Evolutionary conservation across 2,329 filamentous ascomycete species (phyloP), one percentile per base, ranked within the genome.

Genomic region (Colletotrichum costaricense): DNA sequence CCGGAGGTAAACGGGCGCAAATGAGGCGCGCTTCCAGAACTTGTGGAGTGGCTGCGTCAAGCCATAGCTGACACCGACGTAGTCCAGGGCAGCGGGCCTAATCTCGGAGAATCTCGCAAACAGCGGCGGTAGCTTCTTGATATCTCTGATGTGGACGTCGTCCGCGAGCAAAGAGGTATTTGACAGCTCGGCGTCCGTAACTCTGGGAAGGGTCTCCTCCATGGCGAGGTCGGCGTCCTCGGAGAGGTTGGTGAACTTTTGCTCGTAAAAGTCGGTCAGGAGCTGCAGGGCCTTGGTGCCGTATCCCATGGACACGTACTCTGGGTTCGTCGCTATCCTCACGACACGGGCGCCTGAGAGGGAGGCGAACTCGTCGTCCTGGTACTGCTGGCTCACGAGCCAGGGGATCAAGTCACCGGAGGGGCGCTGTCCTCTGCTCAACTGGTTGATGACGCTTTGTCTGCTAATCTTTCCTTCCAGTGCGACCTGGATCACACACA

Each of bases 351-450:
- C 97, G 69, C 97, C 97, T 16, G 96, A 98, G 1, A 99, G 88
- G 54, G 94, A 93, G 14, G 96, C 97, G 81, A 99, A 99, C 76
- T 98, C 95, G 76, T 97, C 95, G 78, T 99, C 97, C 80, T 98
- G 97, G 86, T 98, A 99, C 81, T 99, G 97, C 81, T 98, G 95
- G 81, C 95, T 97, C 75, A 99, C 94, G 38, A 98, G 89, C 97
- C 97, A 99, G 1, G 97, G 97, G 70, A 99, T 99, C 67, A 99
- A 86, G 82, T 99, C 97, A 78, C 97, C 97, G 52, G 94, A 92
- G 1, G 96, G 95, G 77, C 97, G 89, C 80, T 97, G 94, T 49
- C 97, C 97, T 80, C 97, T 91, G 78, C 94, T 96, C 75, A 99
- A 85, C 81, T 94, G 94, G 83, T 95, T 97, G 72, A 98, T 86